A percentile compares a stretch with the other conserved stretches of the same genome.
phyloP scores from a whole-genome alignment of 768 basidiomycete species.

The Tulasnella calospora region DNA sequence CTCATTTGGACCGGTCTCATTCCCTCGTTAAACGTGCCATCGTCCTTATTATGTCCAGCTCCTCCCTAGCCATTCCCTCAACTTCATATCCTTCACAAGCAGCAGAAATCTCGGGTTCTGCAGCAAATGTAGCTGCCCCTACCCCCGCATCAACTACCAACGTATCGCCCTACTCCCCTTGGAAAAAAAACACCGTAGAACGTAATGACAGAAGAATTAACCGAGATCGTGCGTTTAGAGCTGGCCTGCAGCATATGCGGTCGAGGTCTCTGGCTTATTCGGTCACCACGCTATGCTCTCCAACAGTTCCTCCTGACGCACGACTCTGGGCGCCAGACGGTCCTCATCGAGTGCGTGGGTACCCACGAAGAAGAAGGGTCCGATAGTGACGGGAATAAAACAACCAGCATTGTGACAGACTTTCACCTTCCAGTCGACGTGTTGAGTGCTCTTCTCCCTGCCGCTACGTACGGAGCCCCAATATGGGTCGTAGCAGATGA shows the following conservation, averaged over 20 bases:
- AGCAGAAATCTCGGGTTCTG: neutral
- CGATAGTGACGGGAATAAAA: neutral
- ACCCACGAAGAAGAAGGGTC: slow-evolving; percentile 47
- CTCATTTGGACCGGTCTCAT: neutral
- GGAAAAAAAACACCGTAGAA: neutral
- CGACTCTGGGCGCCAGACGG: slow-evolving; percentile 44
- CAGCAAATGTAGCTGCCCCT: neutral
- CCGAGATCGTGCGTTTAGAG: neutral
- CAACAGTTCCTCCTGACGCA: slow-evolving; percentile 67
- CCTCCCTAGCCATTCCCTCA: neutral
- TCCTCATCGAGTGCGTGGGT: slow-evolving; percentile 50
- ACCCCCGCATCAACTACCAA: neutral
- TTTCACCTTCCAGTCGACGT: neutral
- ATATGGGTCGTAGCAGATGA: neutral
- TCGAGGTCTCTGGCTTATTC: neutral
- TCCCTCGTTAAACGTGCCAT: too few species aligned
- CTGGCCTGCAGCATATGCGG: neutral
- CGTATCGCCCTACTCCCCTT: neutral
- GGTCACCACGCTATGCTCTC: slow-evolving; percentile 46
- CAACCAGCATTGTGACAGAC: neutral
- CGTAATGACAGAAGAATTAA: neutral
- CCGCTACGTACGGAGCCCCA: neutral
- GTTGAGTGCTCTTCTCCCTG: neutral
- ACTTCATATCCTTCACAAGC: neutral
- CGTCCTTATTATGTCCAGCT: slow-evolving; percentile 2